phyloP scores from a whole-genome alignment of 495 filamentous ascomycete species.

The Daldinia decipiens region DNA sequence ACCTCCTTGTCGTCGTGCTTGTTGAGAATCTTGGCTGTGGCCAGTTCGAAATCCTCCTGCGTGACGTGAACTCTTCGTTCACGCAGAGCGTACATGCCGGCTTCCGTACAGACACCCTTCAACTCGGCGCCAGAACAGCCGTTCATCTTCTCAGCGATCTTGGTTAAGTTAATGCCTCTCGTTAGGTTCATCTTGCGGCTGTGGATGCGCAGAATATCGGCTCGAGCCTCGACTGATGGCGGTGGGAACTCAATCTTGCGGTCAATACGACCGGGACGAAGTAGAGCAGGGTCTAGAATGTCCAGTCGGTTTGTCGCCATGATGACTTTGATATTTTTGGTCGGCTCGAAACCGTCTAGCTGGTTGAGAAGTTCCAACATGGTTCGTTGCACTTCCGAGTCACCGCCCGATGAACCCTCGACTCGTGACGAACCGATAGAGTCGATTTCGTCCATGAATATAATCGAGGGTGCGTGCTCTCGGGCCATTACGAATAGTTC shows the following conservation, averaged over 20 bases:
- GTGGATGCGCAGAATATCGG: constrained; percentile 98
- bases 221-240: constrained; percentile 94
- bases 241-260: constrained; percentile 99
- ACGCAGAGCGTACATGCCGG: constrained; percentile 95
- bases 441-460: constrained; percentile 99
- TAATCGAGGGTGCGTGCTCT: constrained; percentile 99
- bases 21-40: constrained; percentile 98
- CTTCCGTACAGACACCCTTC: constrained; percentile 96
- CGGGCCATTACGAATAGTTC: constrained; percentile 99
- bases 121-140: constrained; percentile 96
- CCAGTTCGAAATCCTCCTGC: constrained; percentile 98
- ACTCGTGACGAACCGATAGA: constrained; percentile 97
- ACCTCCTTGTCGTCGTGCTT: constrained; percentile 99
- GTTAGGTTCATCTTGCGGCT: constrained; percentile 98
- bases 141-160: constrained; percentile 99
- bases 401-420: constrained; percentile 91
- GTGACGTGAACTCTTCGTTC: constrained; percentile 97
- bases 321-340: constrained; percentile 99
- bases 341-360: constrained; percentile 97
- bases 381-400: constrained; percentile 99
- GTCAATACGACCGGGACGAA: constrained; percentile 96
- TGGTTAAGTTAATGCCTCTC: constrained; percentile 94
- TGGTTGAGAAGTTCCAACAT: constrained; percentile 99
- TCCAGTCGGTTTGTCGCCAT: constrained; percentile 99
- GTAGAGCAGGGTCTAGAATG: constrained; percentile 92